A percentile compares a stretch with the other conserved stretches of the same genome.
Evolutionary conservation across 2,329 filamentous ascomycete species (phyloP).

Genomic region (Rhinocladiella similis): DNA sequence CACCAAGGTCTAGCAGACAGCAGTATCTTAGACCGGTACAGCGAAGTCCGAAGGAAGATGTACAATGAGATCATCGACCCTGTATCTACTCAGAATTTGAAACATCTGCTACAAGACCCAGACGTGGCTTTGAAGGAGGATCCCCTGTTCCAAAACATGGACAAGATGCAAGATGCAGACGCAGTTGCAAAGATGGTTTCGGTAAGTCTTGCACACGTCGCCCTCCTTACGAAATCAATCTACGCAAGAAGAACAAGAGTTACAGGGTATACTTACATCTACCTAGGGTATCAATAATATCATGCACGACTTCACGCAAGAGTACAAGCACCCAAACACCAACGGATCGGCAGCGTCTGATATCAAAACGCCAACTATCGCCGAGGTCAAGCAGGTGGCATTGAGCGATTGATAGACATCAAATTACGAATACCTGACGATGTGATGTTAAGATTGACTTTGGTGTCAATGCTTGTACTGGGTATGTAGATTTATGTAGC

Average conservation of each 20-base stretch:
- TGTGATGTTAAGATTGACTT: too few species aligned
- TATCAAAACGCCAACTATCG: not conserved
- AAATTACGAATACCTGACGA: too few species aligned
- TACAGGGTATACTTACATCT: not conserved
- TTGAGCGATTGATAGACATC: not conserved
- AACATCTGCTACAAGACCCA: constrained; percentile 36
- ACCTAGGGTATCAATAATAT: constrained; percentile 1
- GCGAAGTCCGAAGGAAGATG: constrained; percentile 40
- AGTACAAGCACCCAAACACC: not conserved
- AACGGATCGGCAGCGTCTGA: not conserved
- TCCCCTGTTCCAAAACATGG: constrained; percentile 36
- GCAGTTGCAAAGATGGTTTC: constrained; percentile 3
- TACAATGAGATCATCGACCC: constrained; percentile 41
- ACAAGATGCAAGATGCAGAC: constrained; percentile 20
- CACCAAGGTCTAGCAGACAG: constrained; percentile 39
- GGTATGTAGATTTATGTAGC: too few species aligned
- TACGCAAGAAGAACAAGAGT: not conserved
- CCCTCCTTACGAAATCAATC: not conserved
- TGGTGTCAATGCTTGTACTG: too few species aligned
- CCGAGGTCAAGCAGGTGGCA: not conserved
- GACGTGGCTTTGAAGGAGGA: constrained; percentile 37
- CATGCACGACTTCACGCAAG: constrained; percentile 4
- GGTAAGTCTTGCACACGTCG: not conserved
- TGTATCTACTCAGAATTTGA: constrained; percentile 43
- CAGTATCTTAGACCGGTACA: constrained; percentile 44